Evolutionary conservation across 768 basidiomycete genomes (phyloP).

Genomic region (Pleurotus salmoneostramineus): DNA sequence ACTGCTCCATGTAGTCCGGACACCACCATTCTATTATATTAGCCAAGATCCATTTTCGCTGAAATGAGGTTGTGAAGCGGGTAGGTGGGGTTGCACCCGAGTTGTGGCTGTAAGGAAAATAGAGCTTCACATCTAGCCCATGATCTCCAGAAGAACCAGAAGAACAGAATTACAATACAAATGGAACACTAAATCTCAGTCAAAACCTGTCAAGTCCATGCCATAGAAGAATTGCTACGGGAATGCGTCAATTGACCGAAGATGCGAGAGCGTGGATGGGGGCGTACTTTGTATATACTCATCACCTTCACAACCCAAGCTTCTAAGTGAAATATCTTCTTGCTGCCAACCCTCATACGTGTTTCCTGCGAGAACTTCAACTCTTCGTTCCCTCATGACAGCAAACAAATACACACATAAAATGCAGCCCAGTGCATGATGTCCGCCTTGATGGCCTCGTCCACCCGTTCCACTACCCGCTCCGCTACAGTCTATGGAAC

Average conservation of each 20-base stretch:
- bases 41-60: no score
- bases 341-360: conserved; percentile 86
- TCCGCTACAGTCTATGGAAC: conserved; percentile 79
- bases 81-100: no score
- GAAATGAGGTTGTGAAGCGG: no score
- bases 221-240: conserved; percentile 57
- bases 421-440: conserved; percentile 98
- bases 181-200: conserved; percentile 23
- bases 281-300: conserved; percentile 77
- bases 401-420: conserved; percentile 55
- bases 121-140: no score
- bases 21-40: no score
- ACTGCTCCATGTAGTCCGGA: no score
- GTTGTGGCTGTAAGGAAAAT: no score
- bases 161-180: no score
- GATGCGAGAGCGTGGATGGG: background rate
- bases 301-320: conserved; percentile 97
- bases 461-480: conserved; percentile 80
- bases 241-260: conserved; percentile 7
- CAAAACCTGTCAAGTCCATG: conserved; percentile 58
- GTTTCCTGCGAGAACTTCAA: conserved; percentile 57
- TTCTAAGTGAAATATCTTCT: conserved; percentile 94
- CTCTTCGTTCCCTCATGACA: background rate
- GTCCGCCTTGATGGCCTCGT: conserved; percentile 87
- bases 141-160: no score